phyloP scores from a whole-genome alignment of 2,329 filamentous ascomycete genomes.

The Fusarium sp. region DNA sequence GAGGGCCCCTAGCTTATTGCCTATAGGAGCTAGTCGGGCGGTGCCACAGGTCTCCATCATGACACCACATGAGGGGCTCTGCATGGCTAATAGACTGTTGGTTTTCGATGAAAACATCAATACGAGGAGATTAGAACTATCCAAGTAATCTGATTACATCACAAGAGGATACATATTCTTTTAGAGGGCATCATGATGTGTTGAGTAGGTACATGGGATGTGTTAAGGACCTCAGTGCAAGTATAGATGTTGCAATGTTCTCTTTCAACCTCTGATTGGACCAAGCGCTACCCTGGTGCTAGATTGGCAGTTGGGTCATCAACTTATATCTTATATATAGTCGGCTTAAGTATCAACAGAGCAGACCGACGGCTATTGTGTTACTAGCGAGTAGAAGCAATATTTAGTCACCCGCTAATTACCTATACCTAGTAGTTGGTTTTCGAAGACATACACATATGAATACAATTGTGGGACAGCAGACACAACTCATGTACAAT shows the following conservation, averaged over 20 bases:
- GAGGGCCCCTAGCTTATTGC: slow-evolving; percentile 28
- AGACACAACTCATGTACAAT: background rate
- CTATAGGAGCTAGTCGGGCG: slow-evolving; percentile 31
- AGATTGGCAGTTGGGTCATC: background rate
- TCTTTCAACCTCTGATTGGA: background rate
- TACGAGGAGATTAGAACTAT: background rate
- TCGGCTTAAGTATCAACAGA: background rate
- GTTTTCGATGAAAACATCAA: background rate
- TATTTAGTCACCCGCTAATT: too few relatives aligned
- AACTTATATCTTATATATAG: background rate
- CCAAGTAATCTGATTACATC: background rate
- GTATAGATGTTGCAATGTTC: background rate
- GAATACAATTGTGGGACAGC: background rate
- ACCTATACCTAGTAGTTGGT: too few relatives aligned
- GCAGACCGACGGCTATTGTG: background rate
- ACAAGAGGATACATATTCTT: background rate
- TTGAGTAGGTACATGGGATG: background rate
- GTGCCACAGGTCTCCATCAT: slow-evolving; percentile 28
- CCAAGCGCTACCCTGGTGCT: background rate
- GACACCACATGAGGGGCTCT: slow-evolving; percentile 18
- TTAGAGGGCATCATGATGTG: background rate
- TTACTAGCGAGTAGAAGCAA: background rate
- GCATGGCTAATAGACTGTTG: background rate
- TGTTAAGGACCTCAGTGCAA: background rate
- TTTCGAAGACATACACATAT: background rate